Evolutionary conservation across 208 protist species (phyloP), one percentile per base, ranked within the genome.

Genomic region (Vickermania spadyakhi): DNA sequence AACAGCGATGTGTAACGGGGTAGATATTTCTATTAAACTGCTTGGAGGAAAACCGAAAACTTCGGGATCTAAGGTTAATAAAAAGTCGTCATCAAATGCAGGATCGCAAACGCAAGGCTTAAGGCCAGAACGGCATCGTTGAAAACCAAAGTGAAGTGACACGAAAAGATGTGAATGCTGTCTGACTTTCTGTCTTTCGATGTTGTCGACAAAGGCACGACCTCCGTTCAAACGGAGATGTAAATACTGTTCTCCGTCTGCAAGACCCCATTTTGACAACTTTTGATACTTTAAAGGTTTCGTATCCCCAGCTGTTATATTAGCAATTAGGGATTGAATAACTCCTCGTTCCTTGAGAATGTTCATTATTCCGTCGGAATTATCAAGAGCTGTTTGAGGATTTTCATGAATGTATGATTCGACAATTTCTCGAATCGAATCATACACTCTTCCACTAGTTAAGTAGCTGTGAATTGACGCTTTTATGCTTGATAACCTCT

Each of bases 191-290:
- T 56, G 23, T n/a, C 91, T 21, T 60, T 95, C 83, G 2, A 94
- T 53, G 69, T 96, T 91, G 53, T 97, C 92, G 1, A 97, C 70
- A 77, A 97, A 97, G 3, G 93, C 93, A 2, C 85, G 79, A 0
- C 93, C 89, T 26, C 84, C 84, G 28, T 72, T 68, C 22, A 97
- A 51, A 14, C 81, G 68, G 0, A 95, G 57, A 30, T 95, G 87
- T 2, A 97, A 72, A 55, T 93, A 93, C 56, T 79, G 80, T 52
- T 86, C 66, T 22, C 64, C 66, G 3, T 68, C 62, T 29, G 62
- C 5, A 49, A 59, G 31, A 3, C 28, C 23, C 28, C 28, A 11
- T 52, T 56, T 55, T 55, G 13, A 58, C 26, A 28, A 31, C 31
- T 53, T 63, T n/a, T n/a, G n/a, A n/a, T 23, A 45, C 4, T 27